A percentile compares a stretch with the other conserved stretches of the same genome.
phyloP scores from a whole-genome alignment of 106 monocot genomes.

The Acanthochlamys bracteata region DNA sequence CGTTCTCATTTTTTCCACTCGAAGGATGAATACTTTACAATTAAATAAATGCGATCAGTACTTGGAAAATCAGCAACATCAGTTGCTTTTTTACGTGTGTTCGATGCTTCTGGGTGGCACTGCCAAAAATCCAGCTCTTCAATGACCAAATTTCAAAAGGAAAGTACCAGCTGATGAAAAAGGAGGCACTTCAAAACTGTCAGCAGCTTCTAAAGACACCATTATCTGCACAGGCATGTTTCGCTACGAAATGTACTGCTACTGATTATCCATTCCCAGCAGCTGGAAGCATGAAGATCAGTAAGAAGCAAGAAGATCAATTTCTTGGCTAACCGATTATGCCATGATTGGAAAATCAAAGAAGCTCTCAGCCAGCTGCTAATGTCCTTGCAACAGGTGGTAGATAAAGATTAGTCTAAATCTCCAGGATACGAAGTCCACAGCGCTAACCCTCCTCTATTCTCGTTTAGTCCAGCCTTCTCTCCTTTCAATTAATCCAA shows the following conservation, averaged over 20 bases:
- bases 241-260: too few species aligned
- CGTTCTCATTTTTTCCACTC: too few species aligned
- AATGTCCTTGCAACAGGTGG: slow-evolving; percentile 65
- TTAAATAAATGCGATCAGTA: neutral
- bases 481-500: slow-evolving; percentile 58
- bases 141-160: too few species aligned
- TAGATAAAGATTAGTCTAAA: slow-evolving; percentile 48
- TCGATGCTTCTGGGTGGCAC: neutral
- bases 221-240: too few species aligned
- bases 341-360: neutral
- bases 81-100: neutral
- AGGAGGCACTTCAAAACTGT: too few species aligned
- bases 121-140: too few species aligned
- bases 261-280: too few species aligned
- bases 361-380: slow-evolving; percentile 37
- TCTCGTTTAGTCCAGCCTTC: slow-evolving; percentile 56
- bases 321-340: neutral
- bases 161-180: too few species aligned
- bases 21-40: neutral
- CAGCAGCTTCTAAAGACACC: too few species aligned
- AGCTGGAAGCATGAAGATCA: too few species aligned
- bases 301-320: too few species aligned
- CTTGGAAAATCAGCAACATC: neutral
- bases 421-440: slow-evolving; percentile 84
- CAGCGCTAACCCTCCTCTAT: slow-evolving; percentile 75